Evolutionary conservation across 306 rosid genomes (phyloP), one percentile per base, ranked within the genome.

Genomic region (Cercis canadensis): DNA sequence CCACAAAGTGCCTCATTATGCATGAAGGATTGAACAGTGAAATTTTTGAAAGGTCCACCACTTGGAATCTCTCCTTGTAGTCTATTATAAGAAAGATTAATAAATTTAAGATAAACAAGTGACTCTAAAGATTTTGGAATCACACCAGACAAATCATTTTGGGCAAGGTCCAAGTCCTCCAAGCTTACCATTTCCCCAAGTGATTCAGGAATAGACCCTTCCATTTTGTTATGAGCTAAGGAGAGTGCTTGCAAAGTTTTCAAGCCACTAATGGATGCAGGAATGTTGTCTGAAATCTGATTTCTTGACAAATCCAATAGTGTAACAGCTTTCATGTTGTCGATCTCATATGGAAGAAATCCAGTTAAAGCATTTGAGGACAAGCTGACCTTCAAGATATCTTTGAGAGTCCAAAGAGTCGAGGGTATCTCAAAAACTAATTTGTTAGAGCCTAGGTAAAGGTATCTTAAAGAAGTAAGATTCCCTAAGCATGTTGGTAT

Each of bases 291-390:
- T 2, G 69, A 64, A 1, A 78, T n/a, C 12, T 57, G 19, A 65
- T 78, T 78, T 2, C 45, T 55, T 12, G 82, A 78, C 3, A 78
- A 12, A 63, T 78, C 82, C 18, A 71, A 13, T 2, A 6, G 1
- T 19, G 16, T 36, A 17, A 71, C 0, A 9, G 44, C 74, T 19
- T 59, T 65, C 21, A 78, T 9, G 16, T 64, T 64, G 7, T 32
- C 65, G 16, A 78, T 24, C 29, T 24, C 29, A 24, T 24, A 24
- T 24, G 29, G 29, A 24, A 24, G 29, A 24, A 24, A 24, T 24
- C 29, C 29, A 24, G 29, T 24, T 3, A 24, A 24, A 3, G 29
- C 29, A 24, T 24, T 24, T 24, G 29, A 24, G 29, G 29, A 24
- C 29, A 24, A 24, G 29, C 3, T 24, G 1, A 24, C 29, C 3